Percentiles rank a stretch among this genome's conserved stretches.
These are phyloP conservation scores for Fusarium sambucinum DNA, from an alignment of 2,329 filamentous ascomycete genomes.

Conservation along the genomic window DNA sequence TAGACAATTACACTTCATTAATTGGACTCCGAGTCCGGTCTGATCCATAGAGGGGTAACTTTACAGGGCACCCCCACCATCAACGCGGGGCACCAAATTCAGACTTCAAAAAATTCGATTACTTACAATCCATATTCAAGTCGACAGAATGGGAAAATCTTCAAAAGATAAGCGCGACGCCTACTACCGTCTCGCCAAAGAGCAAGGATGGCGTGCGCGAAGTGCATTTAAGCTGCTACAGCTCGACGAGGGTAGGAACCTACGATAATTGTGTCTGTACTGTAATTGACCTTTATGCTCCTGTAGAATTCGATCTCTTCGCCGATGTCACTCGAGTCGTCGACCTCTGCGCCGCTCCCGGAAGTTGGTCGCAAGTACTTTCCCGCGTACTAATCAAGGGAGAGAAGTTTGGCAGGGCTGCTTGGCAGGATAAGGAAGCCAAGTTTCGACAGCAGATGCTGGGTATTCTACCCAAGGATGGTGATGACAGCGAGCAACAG, in stretches of 20 bases:
- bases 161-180: constrained; percentile 99
- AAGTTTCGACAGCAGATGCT: constrained; percentile 72
- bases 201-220: constrained; percentile 97
- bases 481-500: constrained; percentile 39
- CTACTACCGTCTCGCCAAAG: constrained; percentile 97
- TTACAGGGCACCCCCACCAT: constrained; percentile 31
- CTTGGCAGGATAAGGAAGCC: constrained; percentile 88
- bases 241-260: constrained; percentile 77
- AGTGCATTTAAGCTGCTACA: constrained; percentile 98
- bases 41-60: constrained; percentile 18
- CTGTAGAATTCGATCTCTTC: constrained; percentile 90
- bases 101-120: constrained; percentile 31
- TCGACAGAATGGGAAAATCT: constrained; percentile 83
- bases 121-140: neutral
- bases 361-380: constrained; percentile 97
- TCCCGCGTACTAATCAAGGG: constrained; percentile 94
- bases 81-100: constrained; percentile 49
- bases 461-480: constrained; percentile 58
- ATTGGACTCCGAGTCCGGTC: neutral
- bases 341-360: constrained; percentile 94
- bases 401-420: constrained; percentile 85
- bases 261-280: neutral
- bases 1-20: constrained; percentile 10
- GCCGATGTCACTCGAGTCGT: constrained; percentile 91
- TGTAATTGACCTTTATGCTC: constrained; percentile 13